Base-by-base conservation (phyloP, 1,284 basidiomycete genomes). In the Ganoderma lingzhi region DNA sequence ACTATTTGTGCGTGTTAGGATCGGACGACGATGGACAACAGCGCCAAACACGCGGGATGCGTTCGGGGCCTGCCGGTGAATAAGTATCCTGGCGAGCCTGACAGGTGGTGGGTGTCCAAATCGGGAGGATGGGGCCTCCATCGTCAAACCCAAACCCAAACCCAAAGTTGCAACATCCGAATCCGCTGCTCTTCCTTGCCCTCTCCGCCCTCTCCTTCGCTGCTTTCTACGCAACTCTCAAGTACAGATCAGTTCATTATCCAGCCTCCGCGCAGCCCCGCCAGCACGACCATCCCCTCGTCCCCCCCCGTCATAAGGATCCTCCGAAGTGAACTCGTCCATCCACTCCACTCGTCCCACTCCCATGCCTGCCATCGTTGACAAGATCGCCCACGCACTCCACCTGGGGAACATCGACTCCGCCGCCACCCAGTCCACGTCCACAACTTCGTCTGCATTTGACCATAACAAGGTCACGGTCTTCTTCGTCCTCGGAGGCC, bases 401-500 rank as follows among this genome's bases (percentile, higher is more conserved):
- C 84, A 85, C 69, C 66, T 84, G 35, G 72, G 74, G 55, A 74
- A 75, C 59, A 65, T 67, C 32, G 69, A 76, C 44, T 62, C 68
- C 35, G 64, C 23, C 39, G 63, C 12, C 44, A n/a, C 62, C n/a
- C n/a, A 66, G 0, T 41, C 61, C 42, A 15, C 61, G 19, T 61
- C 71, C 72, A 74, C 65, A 15, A 71, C 53, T 42, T 71, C 75
- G 12, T 84, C 89, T 17, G 86, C 84, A 14, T 98, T 98, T 77
- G 90, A 96, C 79, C 80, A 84, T 56, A 80, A 81, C 64, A 91
- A 96, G 73, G 92, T 98, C 74, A 93, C 89, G 32, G 96, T 99
- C 70, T 87, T 99, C 76, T 99, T 96, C 78, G 97, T 99, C 23
- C 92, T 99, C 30, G 98, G 98, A 53, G 98, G 98, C 1, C 98